Evolutionary conservation across 2,329 filamentous ascomycete genomes (phyloP).

Genomic region (Amylocarpus encephaloides): DNA sequence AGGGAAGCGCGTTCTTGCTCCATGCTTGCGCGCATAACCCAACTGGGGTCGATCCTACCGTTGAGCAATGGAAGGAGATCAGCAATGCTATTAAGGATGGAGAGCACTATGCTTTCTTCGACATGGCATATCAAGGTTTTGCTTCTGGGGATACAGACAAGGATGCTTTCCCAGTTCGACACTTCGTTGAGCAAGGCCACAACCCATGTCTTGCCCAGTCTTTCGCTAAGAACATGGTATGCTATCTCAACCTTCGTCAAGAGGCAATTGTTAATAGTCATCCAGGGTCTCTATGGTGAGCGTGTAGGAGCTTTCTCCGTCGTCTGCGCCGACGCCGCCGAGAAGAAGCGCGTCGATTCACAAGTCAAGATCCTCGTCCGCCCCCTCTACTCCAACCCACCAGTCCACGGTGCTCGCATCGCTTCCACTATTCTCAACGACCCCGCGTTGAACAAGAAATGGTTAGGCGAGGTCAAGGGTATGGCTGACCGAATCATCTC

Average conservation of each 20-base stretch:
- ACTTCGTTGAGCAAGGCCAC: slow-evolving; percentile 92
- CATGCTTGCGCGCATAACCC: slow-evolving; percentile 98
- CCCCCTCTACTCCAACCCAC: slow-evolving; percentile 96
- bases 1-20: slow-evolving; percentile 83
- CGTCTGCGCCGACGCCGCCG: slow-evolving; percentile 74
- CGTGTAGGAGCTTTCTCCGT: slow-evolving; percentile 96
- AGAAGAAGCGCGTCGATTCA: slow-evolving; percentile 93
- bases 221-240: slow-evolving; percentile 98
- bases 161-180: slow-evolving; percentile 86
- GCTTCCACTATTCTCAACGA: slow-evolving; percentile 89
- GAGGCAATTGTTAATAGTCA: slow-evolving; percentile 3
- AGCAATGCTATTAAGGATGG: slow-evolving; percentile 78
- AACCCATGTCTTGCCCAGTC: slow-evolving; percentile 83
- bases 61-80: slow-evolving; percentile 89
- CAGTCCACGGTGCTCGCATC: slow-evolving; percentile 91
- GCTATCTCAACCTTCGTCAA: slow-evolving; percentile 16
- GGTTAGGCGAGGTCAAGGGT: slow-evolving; percentile 92
- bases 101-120: slow-evolving; percentile 92
- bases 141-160: slow-evolving; percentile 85
- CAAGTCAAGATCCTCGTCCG: slow-evolving; percentile 98
- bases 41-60: slow-evolving; percentile 88
- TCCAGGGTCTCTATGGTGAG: slow-evolving; percentile 90
- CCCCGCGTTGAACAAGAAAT: slow-evolving; percentile 79
- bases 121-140: slow-evolving; percentile 99
- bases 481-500: slow-evolving; percentile 99